These are phyloP conservation scores for Aspergillus eucalypticola DNA, from an alignment of 2,329 filamentous ascomycete species.

Conservation along the genomic window DNA sequence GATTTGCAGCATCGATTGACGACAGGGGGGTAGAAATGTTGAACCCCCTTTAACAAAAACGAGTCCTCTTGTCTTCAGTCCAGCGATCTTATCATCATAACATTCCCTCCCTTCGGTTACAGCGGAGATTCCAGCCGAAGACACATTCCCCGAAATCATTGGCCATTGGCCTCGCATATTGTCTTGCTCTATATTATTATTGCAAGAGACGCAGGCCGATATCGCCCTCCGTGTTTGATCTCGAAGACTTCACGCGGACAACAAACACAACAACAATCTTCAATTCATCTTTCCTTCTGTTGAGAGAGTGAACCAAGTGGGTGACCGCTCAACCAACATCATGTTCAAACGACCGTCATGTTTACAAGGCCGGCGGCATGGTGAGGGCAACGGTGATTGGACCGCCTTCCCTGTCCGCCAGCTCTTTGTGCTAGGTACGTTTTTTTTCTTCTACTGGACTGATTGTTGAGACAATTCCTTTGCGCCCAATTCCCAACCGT, in stretches of 20 bases:
- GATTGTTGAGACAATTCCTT: conserved; percentile 5
- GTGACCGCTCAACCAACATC: conserved; percentile 13
- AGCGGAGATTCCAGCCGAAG: conserved; percentile 30
- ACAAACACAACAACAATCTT: neutral
- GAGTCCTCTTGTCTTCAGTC: conserved; percentile 21
- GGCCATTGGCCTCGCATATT: conserved; percentile 14
- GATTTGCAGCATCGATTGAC: conserved; percentile 11
- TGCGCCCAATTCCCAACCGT: conserved; percentile 18
- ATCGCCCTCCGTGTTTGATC: conserved; percentile 5
- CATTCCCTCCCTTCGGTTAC: conserved; percentile 35
- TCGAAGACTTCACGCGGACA: neutral
- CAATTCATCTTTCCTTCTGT: conserved; percentile 6
- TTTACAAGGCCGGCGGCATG: conserved; percentile 33
- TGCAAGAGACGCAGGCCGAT: conserved; percentile 16
- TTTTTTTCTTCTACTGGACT: conserved; percentile 6
- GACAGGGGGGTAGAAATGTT: conserved; percentile 26
- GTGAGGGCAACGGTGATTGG: conserved; percentile 33
- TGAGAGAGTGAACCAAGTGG: neutral
- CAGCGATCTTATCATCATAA: conserved; percentile 26
- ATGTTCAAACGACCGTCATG: conserved; percentile 39
- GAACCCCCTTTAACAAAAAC: conserved; percentile 23
- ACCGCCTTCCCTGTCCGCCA: conserved; percentile 59
- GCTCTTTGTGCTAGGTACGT: conserved; percentile 52
- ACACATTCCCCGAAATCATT: conserved; percentile 24
- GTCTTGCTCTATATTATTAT: conserved; percentile 17